Evolutionary conservation across 75 land plant species (phyloP), one percentile per base, ranked within the genome.

Genomic region (Azolla pinnata): DNA sequence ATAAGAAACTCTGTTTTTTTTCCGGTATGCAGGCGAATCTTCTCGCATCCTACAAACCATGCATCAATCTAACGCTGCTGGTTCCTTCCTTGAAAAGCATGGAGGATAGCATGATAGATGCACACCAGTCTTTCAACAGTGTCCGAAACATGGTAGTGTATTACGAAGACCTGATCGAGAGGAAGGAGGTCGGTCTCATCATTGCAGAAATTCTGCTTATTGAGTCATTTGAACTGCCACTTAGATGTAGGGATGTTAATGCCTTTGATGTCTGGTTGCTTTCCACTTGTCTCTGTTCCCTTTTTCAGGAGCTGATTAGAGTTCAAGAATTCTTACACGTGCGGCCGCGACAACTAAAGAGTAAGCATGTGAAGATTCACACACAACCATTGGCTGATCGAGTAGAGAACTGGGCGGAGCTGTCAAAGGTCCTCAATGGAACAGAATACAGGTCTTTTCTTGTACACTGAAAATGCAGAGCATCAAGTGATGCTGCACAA

Each of bases 341-440:
- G 34, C 80, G 77, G 9, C 32, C 54, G 18, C 65, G 47, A 64
- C 62, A 77, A 29, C 67, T 86, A 9, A 56, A 44, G 21, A 86
- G 90, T 52, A 70, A 64, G 19, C 90, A 86, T 40, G 83, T 79
- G 19, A 86, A 80, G 68, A 86, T 86, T 16, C 90, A 86, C 70
- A 82, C 56, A 0, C 72, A 33, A 17, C 76, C 70, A 0, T 38
- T 86, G 33, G 66, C 81, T 16, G 56, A 65, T 8, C 81, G 73
- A 35, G 60, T 86, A 20, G 64, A 61, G 17, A 86, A 86, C 71
- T 79, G 83, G 83, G 69, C 64, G 16, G 86, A 79, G 32, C 71
- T 86, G 17, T 51, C 47, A 23, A 65, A 66, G 19, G 62, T 53
- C 14, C 68, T 83, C 0, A 83, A 63, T 2, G 83, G 90, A 46